Base-by-base conservation (phyloP, 208 protist genomes). In the Wallacemonas rigidus region DNA sequence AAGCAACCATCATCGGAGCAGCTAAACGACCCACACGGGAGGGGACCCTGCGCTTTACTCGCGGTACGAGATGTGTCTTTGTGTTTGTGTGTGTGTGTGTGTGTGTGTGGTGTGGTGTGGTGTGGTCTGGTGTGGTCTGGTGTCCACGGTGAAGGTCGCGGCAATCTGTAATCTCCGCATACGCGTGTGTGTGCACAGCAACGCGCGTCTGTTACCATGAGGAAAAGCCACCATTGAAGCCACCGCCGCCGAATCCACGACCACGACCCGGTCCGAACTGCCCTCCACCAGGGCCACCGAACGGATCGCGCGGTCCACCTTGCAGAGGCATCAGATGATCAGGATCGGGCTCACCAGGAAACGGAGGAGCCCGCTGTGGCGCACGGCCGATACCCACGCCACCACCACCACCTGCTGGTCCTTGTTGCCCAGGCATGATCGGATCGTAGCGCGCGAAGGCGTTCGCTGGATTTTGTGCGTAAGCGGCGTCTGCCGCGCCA, bases 341-440 rank as follows among this genome's bases (percentile, higher is more conserved):
- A 47, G 78, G 76, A 72, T 95, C 83, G 3, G 92, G 92, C 69
- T 96, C 92, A 1, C 92, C 92, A 17, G 85, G 88, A 74, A 94
- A 87, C n/a, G 50, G 58, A 1, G 69, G 76, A 0, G 71, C 77
- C 36, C 44, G 4, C 11, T 50, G 41, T n/a, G 73, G 57, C 2
- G 51, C 71, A 55, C 58, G 51, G 15, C 38, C 74, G 17, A 54
- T 7, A 5, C 68, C 67, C 7, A 48, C 67, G 44, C 51, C 26
- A 26, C 26, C 26, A 26, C 26, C 26, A 26, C 26, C 26, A 26
- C 26, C 57, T 36, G 12, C 26, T 14, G 80, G 67, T 3, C 73
- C 69, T 44, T 41, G 14, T 56, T 94, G 78, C 9, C 87, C 89
- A 8, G 91, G 87, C 64, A 93, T 90, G 61, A 96, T 93, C 43